Percentiles rank a stretch among this genome's conserved stretches.
These are phyloP conservation scores for Exsudoporus frostii DNA, from an alignment of 768 basidiomycete species.

Conservation along the genomic window DNA sequence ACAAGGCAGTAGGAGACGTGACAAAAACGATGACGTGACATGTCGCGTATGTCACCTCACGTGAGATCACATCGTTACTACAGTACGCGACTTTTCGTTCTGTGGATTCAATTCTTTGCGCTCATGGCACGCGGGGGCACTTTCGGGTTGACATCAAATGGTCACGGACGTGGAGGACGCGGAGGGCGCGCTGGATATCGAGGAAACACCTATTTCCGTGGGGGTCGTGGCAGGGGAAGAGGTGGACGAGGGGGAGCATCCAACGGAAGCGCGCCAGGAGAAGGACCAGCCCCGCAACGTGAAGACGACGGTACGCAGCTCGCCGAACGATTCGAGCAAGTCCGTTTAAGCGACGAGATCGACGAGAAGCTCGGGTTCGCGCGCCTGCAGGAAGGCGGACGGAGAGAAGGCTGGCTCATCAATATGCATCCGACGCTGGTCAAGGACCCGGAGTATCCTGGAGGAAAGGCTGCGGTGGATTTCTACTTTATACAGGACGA, in stretches of 20 bases:
- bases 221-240: slow-evolving; percentile 50
- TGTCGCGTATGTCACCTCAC: slow-evolving; percentile 28
- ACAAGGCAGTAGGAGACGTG: slow-evolving; percentile 3
- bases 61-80: slow-evolving; percentile 6
- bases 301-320: slow-evolving; percentile 90
- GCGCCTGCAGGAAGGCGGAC: slow-evolving; percentile 72
- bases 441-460: slow-evolving; percentile 80
- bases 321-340: slow-evolving; percentile 83
- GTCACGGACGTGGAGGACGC: slow-evolving; percentile 39
- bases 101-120: neutral
- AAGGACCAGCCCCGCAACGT: slow-evolving; percentile 54
- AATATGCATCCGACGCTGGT: slow-evolving; percentile 98
- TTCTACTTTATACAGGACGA: slow-evolving; percentile 98
- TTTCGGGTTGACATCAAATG: slow-evolving; percentile 55
- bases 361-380: slow-evolving; percentile 92
- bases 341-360: slow-evolving; percentile 73
- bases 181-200: slow-evolving; percentile 37
- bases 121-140: slow-evolving; percentile 45
- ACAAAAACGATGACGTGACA: slow-evolving; percentile 15
- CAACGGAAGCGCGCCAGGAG: slow-evolving; percentile 35
- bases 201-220: slow-evolving; percentile 37
- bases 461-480: slow-evolving; percentile 88
- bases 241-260: slow-evolving; percentile 32
- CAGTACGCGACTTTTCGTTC: slow-evolving; percentile 5
- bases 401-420: slow-evolving; percentile 88